These are phyloP conservation scores for Ascosphaera apis DNA, from an alignment of 2,329 filamentous ascomycete species.

Conservation along the genomic window DNA sequence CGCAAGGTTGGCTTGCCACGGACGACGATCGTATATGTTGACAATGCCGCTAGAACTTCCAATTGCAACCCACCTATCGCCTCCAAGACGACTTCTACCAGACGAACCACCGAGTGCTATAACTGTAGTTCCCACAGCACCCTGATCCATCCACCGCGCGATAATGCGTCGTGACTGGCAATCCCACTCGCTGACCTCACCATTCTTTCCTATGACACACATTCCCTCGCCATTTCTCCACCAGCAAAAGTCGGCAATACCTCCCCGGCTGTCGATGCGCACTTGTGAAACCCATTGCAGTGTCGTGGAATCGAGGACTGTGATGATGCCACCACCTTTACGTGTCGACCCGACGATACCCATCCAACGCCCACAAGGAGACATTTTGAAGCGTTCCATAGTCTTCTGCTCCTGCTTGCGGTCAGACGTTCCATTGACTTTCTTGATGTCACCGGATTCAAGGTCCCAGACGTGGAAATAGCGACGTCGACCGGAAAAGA, in stretches of 20 bases:
- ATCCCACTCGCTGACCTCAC: constrained; percentile 78
- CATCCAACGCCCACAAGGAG: constrained; percentile 69
- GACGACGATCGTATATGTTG: constrained; percentile 72
- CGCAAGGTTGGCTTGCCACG: constrained; percentile 24
- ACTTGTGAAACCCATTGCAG: constrained; percentile 75
- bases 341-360: constrained; percentile 55
- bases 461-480: constrained; percentile 96
- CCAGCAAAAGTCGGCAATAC: constrained; percentile 81
- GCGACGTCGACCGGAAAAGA: constrained; percentile 65
- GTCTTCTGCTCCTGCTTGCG: constrained; percentile 53
- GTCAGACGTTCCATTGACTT: constrained; percentile 53
- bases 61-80: constrained; percentile 71
- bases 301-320: constrained; percentile 55
- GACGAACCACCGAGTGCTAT: constrained; percentile 43
- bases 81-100: constrained; percentile 29
- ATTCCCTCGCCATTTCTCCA: constrained; percentile 68
- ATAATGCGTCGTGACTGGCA: constrained; percentile 45
- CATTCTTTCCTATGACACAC: constrained; percentile 61
- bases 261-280: constrained; percentile 57
- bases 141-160: constrained; percentile 73
- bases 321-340: constrained; percentile 75
- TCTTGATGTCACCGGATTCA: constrained; percentile 56
- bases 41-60: constrained; percentile 73
- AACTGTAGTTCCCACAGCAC: constrained; percentile 64
- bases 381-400: constrained; percentile 79